These are phyloP conservation scores for Auricularia auricula-judae DNA, from an alignment of 768 basidiomycete genomes.

Conservation along the genomic window DNA sequence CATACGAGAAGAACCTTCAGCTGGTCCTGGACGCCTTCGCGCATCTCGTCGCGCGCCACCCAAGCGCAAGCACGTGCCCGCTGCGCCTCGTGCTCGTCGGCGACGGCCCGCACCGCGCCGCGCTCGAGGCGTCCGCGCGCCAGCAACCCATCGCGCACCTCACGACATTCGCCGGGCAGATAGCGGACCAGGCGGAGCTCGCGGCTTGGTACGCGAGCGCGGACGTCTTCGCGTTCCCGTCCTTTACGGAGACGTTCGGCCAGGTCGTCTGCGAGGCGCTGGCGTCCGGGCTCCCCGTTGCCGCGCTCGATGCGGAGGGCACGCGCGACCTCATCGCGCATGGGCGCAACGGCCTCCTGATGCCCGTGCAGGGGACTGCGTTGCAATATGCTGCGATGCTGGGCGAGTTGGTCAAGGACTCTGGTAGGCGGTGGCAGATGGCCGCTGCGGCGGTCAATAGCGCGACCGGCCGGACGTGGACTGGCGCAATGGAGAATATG, in stretches of 20 bases:
- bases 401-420: neutral
- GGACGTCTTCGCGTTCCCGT: conserved; percentile 27
- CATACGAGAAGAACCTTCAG: conserved; percentile 34
- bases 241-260: conserved; percentile 22
- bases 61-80: neutral
- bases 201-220: conserved; percentile 29
- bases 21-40: conserved; percentile 27
- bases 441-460: conserved; percentile 16
- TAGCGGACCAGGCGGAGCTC: conserved; percentile 21
- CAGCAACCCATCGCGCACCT: conserved; percentile 20
- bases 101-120: conserved; percentile 26
- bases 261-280: conserved; percentile 35
- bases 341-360: conserved; percentile 1
- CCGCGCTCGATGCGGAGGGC: conserved; percentile 30
- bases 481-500: conserved; percentile 6
- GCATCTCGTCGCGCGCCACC: conserved; percentile 9
- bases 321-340: conserved; percentile 1
- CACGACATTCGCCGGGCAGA: conserved; percentile 24
- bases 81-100: conserved; percentile 29
- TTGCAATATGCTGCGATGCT: neutral
- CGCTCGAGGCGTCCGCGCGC: conserved; percentile 20
- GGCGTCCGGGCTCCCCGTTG: conserved; percentile 32
- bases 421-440: conserved; percentile 16
- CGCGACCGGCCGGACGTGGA: conserved; percentile 2
- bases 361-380: neutral